Evolutionary conservation across 345 rosid genomes (phyloP), one percentile per base, ranked within the genome.

Genomic region (Xanthoceras sorbifolium): DNA sequence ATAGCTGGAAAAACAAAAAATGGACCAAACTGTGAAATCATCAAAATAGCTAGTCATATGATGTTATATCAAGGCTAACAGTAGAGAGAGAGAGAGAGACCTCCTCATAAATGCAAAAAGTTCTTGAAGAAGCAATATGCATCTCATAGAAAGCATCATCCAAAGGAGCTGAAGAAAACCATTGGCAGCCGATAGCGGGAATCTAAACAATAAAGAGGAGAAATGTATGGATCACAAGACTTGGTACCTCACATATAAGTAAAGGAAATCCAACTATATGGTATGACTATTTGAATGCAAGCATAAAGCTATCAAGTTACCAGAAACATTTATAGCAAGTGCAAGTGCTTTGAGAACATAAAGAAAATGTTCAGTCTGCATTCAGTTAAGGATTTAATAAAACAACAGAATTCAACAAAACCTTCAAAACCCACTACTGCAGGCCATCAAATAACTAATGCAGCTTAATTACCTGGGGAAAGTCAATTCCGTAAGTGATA

Each of bases 61-160:
- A 32, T 50, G 70, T 18, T 64, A 76, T 20, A 62, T 44, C 0
- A 9, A 26, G 29, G 3, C n/a, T 28, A 60, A 15, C 9, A 67
- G 63, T 8, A 12, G 14, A 57, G 67, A 55, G 55, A 78, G 46
- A 29, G 74, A 34, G 79, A 77, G 67, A 1, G 67, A 93, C 97
- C 98, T 94, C 94, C 85, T 94, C 97, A 17, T 81, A 87, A 64
- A 94, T 64, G 83, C 98, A 90, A 81, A 94, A 94, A 36, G 98
- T 93, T 79, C 97, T 88, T 6, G 97, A 82, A 70, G 87, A 69
- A 76, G 97, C 92, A 63, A 94, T 90, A 77, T 89, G 83, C 34
- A 72, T 80, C 44, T 72, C 82, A 83, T 85, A 94, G 23, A 67
- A 71, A 69, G 86, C 82, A 6, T 83, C 87, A 68, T 82, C 87